These are phyloP conservation scores for Coprinellus aureogranulatus DNA, from an alignment of 768 basidiomycete genomes.

Conservation along the genomic window DNA sequence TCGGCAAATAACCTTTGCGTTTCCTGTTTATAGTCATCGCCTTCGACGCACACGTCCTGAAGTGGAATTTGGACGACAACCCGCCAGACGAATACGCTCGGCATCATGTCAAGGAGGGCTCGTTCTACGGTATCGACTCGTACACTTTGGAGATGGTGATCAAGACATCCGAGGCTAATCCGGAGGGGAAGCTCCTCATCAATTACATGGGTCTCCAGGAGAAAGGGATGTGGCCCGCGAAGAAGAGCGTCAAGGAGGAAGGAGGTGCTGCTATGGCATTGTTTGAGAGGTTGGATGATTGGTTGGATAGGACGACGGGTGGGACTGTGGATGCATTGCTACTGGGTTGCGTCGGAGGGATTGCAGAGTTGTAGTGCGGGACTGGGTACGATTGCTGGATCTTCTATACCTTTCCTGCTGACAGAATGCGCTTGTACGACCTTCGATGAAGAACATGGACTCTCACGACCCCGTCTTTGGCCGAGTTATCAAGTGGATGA, in stretches of 20 bases:
- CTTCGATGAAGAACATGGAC: too few relatives aligned
- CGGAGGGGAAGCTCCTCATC: constrained; percentile 28
- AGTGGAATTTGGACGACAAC: constrained; percentile 78
- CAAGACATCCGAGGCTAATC: constrained; percentile 39
- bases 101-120: constrained; percentile 91
- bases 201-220: constrained; percentile 84
- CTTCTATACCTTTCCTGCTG: too few relatives aligned
- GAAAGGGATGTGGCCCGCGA: constrained; percentile 82
- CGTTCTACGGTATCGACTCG: constrained; percentile 73
- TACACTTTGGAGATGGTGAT: constrained; percentile 76
- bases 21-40: constrained; percentile 58
- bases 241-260: constrained; percentile 47
- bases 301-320: constrained; percentile 63
- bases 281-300: constrained; percentile 71
- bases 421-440: too few relatives aligned
- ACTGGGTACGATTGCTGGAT: too few relatives aligned
- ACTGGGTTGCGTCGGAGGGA: constrained; percentile 70
- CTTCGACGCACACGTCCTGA: constrained; percentile 85
- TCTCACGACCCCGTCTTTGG: too few relatives aligned
- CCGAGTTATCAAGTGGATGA: too few relatives aligned
- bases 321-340: constrained; percentile 68
- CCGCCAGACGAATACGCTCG: constrained; percentile 74
- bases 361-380: constrained; percentile 37
- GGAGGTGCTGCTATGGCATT: constrained; percentile 62
- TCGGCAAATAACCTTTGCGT: too few relatives aligned